These are phyloP conservation scores for Nakaseomyces nivariensis DNA, from an alignment of 1,139 yeast species.

Conservation along the genomic window DNA sequence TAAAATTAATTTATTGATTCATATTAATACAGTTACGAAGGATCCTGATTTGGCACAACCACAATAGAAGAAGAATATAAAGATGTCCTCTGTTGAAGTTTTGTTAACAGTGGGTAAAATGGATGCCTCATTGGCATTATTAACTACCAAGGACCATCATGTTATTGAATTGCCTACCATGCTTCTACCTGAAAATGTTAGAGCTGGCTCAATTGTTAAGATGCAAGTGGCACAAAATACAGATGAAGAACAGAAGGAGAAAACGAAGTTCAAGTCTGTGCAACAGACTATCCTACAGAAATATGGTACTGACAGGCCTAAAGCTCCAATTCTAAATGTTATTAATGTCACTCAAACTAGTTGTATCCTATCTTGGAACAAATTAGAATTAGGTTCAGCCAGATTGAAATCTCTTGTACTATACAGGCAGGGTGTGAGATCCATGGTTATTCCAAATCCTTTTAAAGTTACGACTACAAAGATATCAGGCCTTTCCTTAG, in stretches of 20 bases:
- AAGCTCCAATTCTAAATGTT: slow-evolving; percentile 57
- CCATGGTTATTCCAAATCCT: slow-evolving; percentile 84
- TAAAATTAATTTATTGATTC: no score
- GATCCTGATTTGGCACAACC: no score
- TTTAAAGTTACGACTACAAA: slow-evolving; percentile 72
- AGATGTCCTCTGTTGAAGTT: slow-evolving; percentile 35
- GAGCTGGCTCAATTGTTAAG: slow-evolving; percentile 89
- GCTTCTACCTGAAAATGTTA: slow-evolving; percentile 78
- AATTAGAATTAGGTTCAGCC: slow-evolving; percentile 74
- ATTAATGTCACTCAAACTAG: slow-evolving; percentile 88
- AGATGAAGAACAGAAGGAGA: slow-evolving; percentile 57
- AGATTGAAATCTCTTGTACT: slow-evolving; percentile 65
- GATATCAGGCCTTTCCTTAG: slow-evolving; percentile 84
- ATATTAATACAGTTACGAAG: no score
- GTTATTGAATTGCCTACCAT: slow-evolving; percentile 93
- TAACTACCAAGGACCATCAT: slow-evolving; percentile 88
- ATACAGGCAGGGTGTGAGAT: slow-evolving; percentile 58
- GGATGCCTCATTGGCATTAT: slow-evolving; percentile 86
- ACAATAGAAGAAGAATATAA: not conserved
- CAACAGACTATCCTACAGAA: slow-evolving; percentile 66
- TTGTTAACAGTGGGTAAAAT: slow-evolving; percentile 91
- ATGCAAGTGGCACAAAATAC: slow-evolving; percentile 75
- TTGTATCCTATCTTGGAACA: slow-evolving; percentile 92
- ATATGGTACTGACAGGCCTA: slow-evolving; percentile 69
- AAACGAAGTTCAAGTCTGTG: slow-evolving; percentile 45